phyloP scores from a whole-genome alignment of 768 basidiomycete species.

The Auricularia auricula-judae region DNA sequence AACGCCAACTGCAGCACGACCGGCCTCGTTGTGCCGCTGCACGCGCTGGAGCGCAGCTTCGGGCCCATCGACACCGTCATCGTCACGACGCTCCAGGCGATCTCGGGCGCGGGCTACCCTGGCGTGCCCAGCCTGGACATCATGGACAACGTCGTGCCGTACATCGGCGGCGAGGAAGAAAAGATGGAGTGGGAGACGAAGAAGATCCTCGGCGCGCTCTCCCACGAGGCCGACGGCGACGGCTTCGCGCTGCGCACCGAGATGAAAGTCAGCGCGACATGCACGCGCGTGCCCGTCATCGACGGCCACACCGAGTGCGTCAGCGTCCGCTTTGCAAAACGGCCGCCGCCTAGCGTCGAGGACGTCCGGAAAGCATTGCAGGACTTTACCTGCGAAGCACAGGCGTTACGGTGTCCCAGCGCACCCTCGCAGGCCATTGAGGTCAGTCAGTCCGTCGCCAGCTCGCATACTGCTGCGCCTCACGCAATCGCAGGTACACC shows the following conservation, averaged over 20 bases:
- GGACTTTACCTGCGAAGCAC: slow-evolving; percentile 66
- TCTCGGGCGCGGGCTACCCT: slow-evolving; percentile 96
- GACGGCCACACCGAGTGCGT: slow-evolving; percentile 92
- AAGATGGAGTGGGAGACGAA: slow-evolving; percentile 99
- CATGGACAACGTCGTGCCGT: slow-evolving; percentile 90
- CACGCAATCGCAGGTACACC: slow-evolving; percentile 45
- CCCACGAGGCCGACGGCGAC: slow-evolving; percentile 21
- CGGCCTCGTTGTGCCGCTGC: slow-evolving; percentile 81
- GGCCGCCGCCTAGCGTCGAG: slow-evolving; percentile 77
- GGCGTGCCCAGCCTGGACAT: slow-evolving; percentile 85
- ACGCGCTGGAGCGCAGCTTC: slow-evolving; percentile 80
- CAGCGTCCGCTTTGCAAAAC: slow-evolving; percentile 67
- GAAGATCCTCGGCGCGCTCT: slow-evolving; percentile 87
- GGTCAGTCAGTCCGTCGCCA: slow-evolving; percentile 16
- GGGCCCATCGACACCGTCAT: slow-evolving; percentile 88
- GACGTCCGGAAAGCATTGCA: slow-evolving; percentile 76
- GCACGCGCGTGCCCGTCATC: slow-evolving; percentile 91
- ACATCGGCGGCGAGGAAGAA: slow-evolving; percentile 82
- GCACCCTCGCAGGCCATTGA: slow-evolving; percentile 70
- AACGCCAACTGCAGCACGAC: slow-evolving; percentile 99
- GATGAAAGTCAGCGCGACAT: slow-evolving; percentile 81
- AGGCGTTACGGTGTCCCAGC: slow-evolving; percentile 65
- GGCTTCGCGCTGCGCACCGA: slow-evolving; percentile 1
- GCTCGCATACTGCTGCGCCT: no score
- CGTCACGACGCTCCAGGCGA: slow-evolving; percentile 95